A percentile compares a stretch with the other conserved stretches of the same genome.
These are phyloP conservation scores for Madurella mycetomatis DNA, from an alignment of 2,329 filamentous ascomycete species.

Conservation along the genomic window DNA sequence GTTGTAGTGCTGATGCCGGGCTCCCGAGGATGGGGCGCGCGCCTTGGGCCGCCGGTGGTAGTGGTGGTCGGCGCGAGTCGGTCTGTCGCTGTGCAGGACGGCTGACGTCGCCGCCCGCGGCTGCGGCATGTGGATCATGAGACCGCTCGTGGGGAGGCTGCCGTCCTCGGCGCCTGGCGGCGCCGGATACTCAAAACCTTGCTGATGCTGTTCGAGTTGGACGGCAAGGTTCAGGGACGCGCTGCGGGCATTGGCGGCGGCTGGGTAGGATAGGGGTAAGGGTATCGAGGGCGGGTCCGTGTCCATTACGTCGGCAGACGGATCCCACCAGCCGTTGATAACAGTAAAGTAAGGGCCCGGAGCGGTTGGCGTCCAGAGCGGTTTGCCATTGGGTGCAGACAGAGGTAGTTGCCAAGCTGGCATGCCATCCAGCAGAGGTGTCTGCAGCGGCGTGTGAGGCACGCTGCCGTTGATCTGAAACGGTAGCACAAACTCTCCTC, in stretches of 20 bases:
- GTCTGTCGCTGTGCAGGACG: constrained; percentile 30
- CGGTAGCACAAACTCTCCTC: constrained; percentile 10
- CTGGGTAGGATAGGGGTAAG: not conserved
- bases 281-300: constrained; percentile 3
- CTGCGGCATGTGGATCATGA: constrained; percentile 54
- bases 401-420: constrained; percentile 13
- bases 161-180: constrained; percentile 8
- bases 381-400: constrained; percentile 20
- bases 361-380: constrained; percentile 2
- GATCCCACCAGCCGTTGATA: constrained; percentile 32
- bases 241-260: constrained; percentile 23
- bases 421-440: constrained; percentile 31
- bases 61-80: constrained; percentile 4
- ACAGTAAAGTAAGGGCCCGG: constrained; percentile 1
- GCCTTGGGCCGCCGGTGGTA: constrained; percentile 34
- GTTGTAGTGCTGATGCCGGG: constrained; percentile 42
- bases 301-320: constrained; percentile 17
- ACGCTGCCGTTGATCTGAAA: constrained; percentile 21
- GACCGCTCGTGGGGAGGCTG: constrained; percentile 29
- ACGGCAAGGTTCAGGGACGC: constrained; percentile 38
- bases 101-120: constrained; percentile 36
- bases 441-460: constrained; percentile 36
- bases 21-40: constrained; percentile 51
- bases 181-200: constrained; percentile 11
- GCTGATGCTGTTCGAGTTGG: constrained; percentile 35